Base-by-base conservation (phyloP, 768 basidiomycete species). In the Tricholoma bakamatsutake region DNA sequence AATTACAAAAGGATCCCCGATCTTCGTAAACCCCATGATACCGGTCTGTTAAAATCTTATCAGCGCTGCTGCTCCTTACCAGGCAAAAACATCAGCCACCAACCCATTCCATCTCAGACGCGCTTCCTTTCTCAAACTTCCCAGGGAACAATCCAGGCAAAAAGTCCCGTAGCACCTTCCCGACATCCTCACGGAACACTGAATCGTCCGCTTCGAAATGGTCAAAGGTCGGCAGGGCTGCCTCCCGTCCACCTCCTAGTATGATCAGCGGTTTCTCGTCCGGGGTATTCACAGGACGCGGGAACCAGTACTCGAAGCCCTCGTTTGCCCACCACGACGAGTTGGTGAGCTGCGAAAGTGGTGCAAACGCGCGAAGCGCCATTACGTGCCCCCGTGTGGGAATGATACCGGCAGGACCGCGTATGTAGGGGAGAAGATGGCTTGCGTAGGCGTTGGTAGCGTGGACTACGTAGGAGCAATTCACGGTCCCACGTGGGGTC, bases 381-480 rank as follows among this genome's bases (percentile, higher is more conserved):
- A 75, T 70, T 37, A 86, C 75, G 64, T 93, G 91, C 1, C 85
- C 90, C 7, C 91, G 84, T 0, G 81, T 81, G 0, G 90, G 91
- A 3, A 88, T 69, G 53, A 93, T 83, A 2, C 80, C 79, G 0
- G 61, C 58, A 11, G 75, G 74, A 0, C 84, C 82, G 5, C 74
- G 62, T 28, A 93, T 66, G 57, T 83, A 79, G 0, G 90, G 88
- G 12, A 97, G 73, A 35, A 96, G 79, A 61, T 88, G 78, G 4
- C 85, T 81, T 13, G 85, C 81, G 58, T 95, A 94, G 0, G 76
- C 94, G 62, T 97, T 97, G 11, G 91, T 94, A 0, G 91, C 91
- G 65, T 94, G 91, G 3, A 97, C 72, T 37, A 96, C 80, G 57
- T 84, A 82, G 18, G 75, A 68, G 59, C 87, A 84, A 3, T 66